phyloP scores from a whole-genome alignment of 2,329 filamentous ascomycete species.

The Thermomyces lanuginosus region DNA sequence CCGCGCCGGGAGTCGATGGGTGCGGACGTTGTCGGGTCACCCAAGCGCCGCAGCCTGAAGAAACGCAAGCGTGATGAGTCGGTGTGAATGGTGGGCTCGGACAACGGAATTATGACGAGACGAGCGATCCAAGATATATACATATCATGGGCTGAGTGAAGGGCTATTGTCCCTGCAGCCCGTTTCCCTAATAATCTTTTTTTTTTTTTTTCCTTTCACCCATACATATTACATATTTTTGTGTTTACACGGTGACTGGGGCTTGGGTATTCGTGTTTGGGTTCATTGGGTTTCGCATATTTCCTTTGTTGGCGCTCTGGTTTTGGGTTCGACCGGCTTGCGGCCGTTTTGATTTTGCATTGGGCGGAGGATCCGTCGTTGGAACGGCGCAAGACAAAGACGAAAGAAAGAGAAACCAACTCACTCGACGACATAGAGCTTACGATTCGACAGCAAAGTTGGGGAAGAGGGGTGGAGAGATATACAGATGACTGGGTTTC shows the following conservation, averaged over 20 bases:
- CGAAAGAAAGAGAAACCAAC: slow-evolving; percentile 1
- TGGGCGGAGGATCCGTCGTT: background rate
- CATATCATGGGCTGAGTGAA: slow-evolving; percentile 5
- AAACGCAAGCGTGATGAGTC: slow-evolving; percentile 59
- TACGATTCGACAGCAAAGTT: slow-evolving; percentile 4
- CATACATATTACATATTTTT: too few species aligned
- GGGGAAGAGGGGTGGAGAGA: background rate
- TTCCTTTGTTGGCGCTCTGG: slow-evolving; percentile 7
- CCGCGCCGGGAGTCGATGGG: slow-evolving; percentile 16
- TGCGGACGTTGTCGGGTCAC: too few species aligned
- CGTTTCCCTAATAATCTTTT: slow-evolving; percentile 6
- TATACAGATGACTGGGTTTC: slow-evolving; percentile 1
- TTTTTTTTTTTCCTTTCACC: slow-evolving; percentile 4
- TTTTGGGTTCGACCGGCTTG: slow-evolving; percentile 4
- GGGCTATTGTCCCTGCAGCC: slow-evolving; percentile 1
- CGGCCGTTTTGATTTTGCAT: background rate
- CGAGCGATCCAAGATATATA: slow-evolving; percentile 26
- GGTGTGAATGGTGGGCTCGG: slow-evolving; percentile 29
- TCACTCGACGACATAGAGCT: slow-evolving; percentile 4
- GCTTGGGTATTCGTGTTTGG: too few species aligned
- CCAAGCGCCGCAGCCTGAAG: slow-evolving; percentile 46
- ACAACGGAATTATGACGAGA: slow-evolving; percentile 18
- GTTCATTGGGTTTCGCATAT: slow-evolving; percentile 1
- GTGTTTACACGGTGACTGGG: too few species aligned
- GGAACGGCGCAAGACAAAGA: slow-evolving; percentile 1